phyloP scores from a whole-genome alignment of 345 rosid species.

The Gossypium stocksii region DNA sequence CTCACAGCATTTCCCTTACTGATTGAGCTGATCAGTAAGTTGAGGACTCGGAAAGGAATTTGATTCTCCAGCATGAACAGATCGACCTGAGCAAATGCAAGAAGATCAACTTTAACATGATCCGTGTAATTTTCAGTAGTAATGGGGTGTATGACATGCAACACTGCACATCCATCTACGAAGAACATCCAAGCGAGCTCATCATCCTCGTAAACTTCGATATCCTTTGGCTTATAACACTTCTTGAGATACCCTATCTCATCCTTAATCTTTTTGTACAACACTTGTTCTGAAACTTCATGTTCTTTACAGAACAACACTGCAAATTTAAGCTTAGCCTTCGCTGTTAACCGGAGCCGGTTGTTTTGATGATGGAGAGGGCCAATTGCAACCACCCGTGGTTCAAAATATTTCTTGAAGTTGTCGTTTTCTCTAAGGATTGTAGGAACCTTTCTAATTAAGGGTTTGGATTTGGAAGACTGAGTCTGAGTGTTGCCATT shows the following conservation, averaged over 20 bases:
- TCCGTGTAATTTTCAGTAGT: no score
- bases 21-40: neutral
- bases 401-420: neutral
- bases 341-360: no score
- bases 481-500: neutral
- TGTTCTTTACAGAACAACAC: no score
- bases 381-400: neutral
- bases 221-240: no score
- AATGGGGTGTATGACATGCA: no score
- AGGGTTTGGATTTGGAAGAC: neutral
- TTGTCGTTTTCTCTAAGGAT: neutral
- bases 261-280: no score
- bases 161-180: no score
- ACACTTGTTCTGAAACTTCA: no score
- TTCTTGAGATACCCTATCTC: no score
- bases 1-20: neutral
- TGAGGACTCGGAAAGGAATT: constrained; percentile 20
- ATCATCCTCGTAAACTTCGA: no score
- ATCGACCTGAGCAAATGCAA: constrained; percentile 7
- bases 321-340: no score
- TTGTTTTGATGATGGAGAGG: neutral
- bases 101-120: neutral
- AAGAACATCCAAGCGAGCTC: no score
- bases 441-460: neutral
- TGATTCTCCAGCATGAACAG: constrained; percentile 28